Base-by-base conservation (phyloP, 2,329 filamentous ascomycete genomes). In the Berkeleyomyces basicola region DNA sequence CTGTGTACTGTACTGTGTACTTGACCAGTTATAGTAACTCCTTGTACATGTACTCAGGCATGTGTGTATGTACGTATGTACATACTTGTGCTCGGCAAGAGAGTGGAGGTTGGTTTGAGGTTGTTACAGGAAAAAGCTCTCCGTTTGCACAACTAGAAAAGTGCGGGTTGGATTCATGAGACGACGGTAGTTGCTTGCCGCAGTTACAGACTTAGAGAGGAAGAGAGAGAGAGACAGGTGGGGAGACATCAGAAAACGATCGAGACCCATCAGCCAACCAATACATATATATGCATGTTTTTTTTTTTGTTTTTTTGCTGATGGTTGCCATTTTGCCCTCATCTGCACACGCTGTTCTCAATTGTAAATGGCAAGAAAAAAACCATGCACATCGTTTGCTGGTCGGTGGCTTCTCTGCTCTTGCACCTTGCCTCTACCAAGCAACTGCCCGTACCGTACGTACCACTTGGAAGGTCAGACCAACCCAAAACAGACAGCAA, bases 401-500 rank as follows among this genome's bases (percentile, higher is more conserved):
- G 14, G 49, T 14, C 16, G 49, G 33, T 36, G 49, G 49, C 33
- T 53, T 36, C 49, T 53, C 49, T 10, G 37, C 49, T 31, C 14
- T 11, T 55, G 49, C 49, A 55, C 36, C 49, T 55, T 55, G 31
- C 36, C 49, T 55, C 36, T 36, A 55, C 49, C 31, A 53, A 53
- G 23, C 23, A 23, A 23, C 23, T 23, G 23, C 23, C 23, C 23
- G 23, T 23, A 23, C 23, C 23, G 23, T 23, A 23, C 23, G 23
- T 23, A 23, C 23, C 23, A 23, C 23, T 23, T 23, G 23, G 23
- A 23, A 23, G 23, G 23, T 53, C 49, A 9, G 36, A 36, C 49
- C 49, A 53, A 53, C 49, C 33, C 49, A 55, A 55, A 55, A 55
- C 49, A 55, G 49, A 55, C 31, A 55, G 31, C 49, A 55, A 37